These are phyloP conservation scores for Selenicereus undatus DNA, from an alignment of 148 eudicot species.

Conservation along the genomic window DNA sequence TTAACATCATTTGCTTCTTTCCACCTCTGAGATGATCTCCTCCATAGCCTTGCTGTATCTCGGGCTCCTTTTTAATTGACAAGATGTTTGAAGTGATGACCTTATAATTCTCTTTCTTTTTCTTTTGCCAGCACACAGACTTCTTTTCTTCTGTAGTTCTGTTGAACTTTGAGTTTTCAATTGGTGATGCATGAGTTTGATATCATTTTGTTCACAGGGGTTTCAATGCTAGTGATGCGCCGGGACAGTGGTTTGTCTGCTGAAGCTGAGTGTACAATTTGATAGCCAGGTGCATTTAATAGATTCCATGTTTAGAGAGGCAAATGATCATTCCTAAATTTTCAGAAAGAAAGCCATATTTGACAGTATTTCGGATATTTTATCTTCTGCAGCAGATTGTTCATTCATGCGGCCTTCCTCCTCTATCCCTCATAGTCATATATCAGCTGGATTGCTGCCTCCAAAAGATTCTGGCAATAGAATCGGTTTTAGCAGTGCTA, in stretches of 20 bases:
- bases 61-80: not conserved
- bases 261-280: not conserved
- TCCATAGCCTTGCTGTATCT: not conserved
- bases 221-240: conserved; percentile 4
- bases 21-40: not conserved
- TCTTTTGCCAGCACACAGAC: not conserved
- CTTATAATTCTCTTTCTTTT: not conserved
- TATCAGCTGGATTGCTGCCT: conserved; percentile 60
- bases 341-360: conserved; percentile 44
- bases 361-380: conserved; percentile 47
- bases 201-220: conserved; percentile 13
- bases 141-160: not conserved
- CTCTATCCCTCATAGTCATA: conserved; percentile 33
- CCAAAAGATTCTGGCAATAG: conserved; percentile 44
- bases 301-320: conserved; percentile 18
- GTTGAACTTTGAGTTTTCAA: not conserved
- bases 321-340: conserved; percentile 12
- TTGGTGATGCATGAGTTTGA: not conserved
- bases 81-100: not conserved
- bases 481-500: conserved; percentile 38
- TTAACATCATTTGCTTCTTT: too few relatives aligned
- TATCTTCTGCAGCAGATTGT: conserved; percentile 45
- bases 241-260: conserved; percentile 5
- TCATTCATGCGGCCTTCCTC: conserved; percentile 51
- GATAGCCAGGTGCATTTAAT: not conserved